phyloP scores from a whole-genome alignment of 2,329 filamentous ascomycete genomes.

The Rhinocladiella similis region DNA sequence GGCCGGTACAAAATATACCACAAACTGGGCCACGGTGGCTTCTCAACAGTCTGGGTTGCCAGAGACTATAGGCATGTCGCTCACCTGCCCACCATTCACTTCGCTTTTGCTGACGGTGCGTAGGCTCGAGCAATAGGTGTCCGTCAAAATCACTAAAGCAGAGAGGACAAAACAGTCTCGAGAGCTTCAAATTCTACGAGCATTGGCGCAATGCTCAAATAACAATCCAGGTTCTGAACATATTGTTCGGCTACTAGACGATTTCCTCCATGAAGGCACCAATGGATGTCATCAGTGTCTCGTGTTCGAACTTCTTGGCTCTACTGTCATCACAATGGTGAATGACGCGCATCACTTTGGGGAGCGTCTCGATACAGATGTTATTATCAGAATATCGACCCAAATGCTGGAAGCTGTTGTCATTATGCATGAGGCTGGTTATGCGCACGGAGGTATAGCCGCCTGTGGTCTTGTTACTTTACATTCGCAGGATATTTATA shows the following conservation, averaged over 20 bases:
- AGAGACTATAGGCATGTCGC: constrained; percentile 1
- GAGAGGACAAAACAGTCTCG: constrained; percentile 3
- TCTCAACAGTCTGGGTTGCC: constrained; percentile 39
- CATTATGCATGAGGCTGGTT: constrained; percentile 32
- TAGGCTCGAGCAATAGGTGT: constrained; percentile 13
- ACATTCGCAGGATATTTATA: constrained; percentile 3
- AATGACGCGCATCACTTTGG: constrained; percentile 8
- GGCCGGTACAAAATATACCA: constrained; percentile 39
- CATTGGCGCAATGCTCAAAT: background rate
- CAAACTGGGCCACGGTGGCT: constrained; percentile 40
- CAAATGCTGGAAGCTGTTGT: constrained; percentile 33
- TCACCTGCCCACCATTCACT: background rate
- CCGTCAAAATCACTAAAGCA: constrained; percentile 10
- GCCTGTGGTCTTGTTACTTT: background rate
- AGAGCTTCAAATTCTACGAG: constrained; percentile 5
- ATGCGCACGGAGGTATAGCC: constrained; percentile 35
- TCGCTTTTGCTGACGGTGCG: background rate
- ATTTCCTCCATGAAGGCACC: constrained; percentile 13
- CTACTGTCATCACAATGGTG: constrained; percentile 16
- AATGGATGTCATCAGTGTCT: constrained; percentile 18
- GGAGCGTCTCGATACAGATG: constrained; percentile 30
- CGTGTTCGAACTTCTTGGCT: constrained; percentile 28
- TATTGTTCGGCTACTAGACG: constrained; percentile 13
- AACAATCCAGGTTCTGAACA: constrained; percentile 5
- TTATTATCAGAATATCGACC: constrained; percentile 31